Percentiles rank a stretch among this genome's conserved stretches.
Conservation (phyloP, 2,329 filamentous ascomycete species). For the Pestalotiopsis sp. region DNA sequence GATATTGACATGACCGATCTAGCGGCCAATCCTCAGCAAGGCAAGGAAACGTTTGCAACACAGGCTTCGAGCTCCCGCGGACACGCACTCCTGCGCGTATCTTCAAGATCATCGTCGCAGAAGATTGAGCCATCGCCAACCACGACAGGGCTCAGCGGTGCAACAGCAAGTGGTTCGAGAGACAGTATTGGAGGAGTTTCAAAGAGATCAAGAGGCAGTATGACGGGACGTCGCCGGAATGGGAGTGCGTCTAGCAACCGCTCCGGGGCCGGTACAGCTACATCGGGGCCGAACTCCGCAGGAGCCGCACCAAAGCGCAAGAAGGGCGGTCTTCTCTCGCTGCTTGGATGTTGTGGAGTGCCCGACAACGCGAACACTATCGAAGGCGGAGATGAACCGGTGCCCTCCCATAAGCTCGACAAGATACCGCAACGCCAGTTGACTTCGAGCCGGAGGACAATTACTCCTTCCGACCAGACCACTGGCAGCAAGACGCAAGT, state of each 20-base stretch:
- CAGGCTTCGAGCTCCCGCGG: conserved; percentile 29
- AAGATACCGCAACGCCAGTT: conserved; percentile 57
- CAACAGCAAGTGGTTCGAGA: conserved; percentile 59
- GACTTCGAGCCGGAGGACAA: conserved; percentile 56
- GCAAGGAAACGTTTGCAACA: conserved; percentile 26
- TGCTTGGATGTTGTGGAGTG: conserved; percentile 69
- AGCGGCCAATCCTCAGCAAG: conserved; percentile 15
- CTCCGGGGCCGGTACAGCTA: conserved; percentile 56
- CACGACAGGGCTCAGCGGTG: conserved; percentile 62
- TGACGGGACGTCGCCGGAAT: conserved; percentile 65
- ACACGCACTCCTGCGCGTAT: conserved; percentile 58
- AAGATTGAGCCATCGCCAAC: conserved; percentile 62
- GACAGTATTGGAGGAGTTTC: conserved; percentile 67
- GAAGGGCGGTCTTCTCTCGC: conserved; percentile 59
- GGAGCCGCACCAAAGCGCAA: conserved; percentile 50
- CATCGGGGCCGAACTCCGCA: conserved; percentile 54
- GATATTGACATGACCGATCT: background rate
- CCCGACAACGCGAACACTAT: conserved; percentile 61
- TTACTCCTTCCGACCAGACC: conserved; percentile 54
- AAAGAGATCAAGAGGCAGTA: conserved; percentile 67
- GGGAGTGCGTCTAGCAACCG: conserved; percentile 70
- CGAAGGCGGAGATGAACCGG: conserved; percentile 56
- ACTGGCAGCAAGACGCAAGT: conserved; percentile 43
- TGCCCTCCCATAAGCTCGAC: conserved; percentile 58
- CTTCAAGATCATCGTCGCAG: conserved; percentile 65